Evolutionary conservation across 2,329 filamentous ascomycete genomes (phyloP).

Genomic region (Fusarium vanettenii): DNA sequence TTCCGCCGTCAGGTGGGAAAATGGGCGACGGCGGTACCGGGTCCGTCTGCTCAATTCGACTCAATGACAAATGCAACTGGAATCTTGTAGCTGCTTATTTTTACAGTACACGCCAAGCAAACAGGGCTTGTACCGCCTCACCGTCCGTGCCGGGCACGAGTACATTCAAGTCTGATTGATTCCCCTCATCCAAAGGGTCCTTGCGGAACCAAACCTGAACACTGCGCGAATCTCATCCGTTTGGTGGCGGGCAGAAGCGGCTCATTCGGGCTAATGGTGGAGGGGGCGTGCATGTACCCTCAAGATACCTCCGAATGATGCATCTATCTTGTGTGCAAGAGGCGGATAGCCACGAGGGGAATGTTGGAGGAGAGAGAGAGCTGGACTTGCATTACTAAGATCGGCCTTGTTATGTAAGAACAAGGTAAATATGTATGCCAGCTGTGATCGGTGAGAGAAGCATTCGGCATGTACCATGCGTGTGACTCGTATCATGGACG

Average conservation of each 20-base stretch:
- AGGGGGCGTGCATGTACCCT: constrained; percentile 19
- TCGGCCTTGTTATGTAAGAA: constrained; percentile 11
- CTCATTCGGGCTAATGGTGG: constrained; percentile 27
- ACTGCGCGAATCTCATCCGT: constrained; percentile 18
- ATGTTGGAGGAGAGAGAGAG: constrained; percentile 1
- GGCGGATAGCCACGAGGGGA: constrained; percentile 12
- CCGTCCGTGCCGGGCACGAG: neutral
- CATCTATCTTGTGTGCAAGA: neutral
- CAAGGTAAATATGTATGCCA: neutral
- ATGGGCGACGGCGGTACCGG: constrained; percentile 8
- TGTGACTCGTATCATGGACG: neutral
- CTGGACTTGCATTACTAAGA: constrained; percentile 9
- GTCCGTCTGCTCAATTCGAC: constrained; percentile 3
- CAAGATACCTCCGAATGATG: neutral
- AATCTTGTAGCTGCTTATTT: neutral
- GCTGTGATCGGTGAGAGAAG: constrained; percentile 9
- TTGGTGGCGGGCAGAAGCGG: constrained; percentile 35
- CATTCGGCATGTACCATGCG: constrained; percentile 22
- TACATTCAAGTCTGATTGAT: neutral
- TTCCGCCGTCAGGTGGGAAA: neutral
- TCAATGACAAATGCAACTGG: constrained; percentile 30
- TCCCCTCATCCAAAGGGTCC: neutral
- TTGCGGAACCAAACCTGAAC: constrained; percentile 9
- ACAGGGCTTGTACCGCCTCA: neutral
- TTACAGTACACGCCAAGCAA: neutral